Evolutionary conservation across 2,329 filamentous ascomycete species (phyloP).

Genomic region (Rhynchosporium graminicola): DNA sequence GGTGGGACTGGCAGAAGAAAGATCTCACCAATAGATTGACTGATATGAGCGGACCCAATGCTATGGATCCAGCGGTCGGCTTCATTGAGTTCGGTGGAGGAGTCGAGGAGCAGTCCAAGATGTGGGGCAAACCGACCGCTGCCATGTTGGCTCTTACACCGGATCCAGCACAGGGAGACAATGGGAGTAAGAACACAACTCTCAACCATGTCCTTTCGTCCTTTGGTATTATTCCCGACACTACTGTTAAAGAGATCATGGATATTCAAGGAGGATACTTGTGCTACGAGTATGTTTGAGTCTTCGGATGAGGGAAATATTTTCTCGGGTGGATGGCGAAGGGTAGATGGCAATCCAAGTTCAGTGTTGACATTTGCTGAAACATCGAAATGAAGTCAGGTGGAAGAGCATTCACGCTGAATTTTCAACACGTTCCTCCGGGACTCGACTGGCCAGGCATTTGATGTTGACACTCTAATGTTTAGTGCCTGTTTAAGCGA

Average conservation of each 20-base stretch:
- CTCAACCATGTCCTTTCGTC: background rate
- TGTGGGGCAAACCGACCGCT: background rate
- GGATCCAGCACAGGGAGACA: background rate
- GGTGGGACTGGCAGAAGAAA: background rate
- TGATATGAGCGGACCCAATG: background rate
- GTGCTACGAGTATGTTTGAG: background rate
- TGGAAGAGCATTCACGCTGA: too few relatives aligned
- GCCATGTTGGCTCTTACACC: background rate
- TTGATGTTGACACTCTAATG: too few relatives aligned
- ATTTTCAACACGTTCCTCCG: too few relatives aligned
- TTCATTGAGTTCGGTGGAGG: background rate
- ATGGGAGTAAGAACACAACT: background rate
- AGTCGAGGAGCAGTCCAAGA: background rate
- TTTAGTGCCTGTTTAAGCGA: too few relatives aligned
- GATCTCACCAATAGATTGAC: background rate
- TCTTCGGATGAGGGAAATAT: background rate
- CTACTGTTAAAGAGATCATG: background rate
- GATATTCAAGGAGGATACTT: background rate
- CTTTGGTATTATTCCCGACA: background rate
- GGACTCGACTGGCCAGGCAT: too few relatives aligned
- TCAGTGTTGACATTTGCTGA: too few relatives aligned
- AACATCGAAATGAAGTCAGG: too few relatives aligned
- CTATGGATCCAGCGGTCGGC: background rate
- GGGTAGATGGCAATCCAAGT: too few relatives aligned
- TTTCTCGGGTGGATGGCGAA: too few relatives aligned